phyloP scores from a whole-genome alignment of 1,284 basidiomycete species.

The Hymenochaete sp. region DNA sequence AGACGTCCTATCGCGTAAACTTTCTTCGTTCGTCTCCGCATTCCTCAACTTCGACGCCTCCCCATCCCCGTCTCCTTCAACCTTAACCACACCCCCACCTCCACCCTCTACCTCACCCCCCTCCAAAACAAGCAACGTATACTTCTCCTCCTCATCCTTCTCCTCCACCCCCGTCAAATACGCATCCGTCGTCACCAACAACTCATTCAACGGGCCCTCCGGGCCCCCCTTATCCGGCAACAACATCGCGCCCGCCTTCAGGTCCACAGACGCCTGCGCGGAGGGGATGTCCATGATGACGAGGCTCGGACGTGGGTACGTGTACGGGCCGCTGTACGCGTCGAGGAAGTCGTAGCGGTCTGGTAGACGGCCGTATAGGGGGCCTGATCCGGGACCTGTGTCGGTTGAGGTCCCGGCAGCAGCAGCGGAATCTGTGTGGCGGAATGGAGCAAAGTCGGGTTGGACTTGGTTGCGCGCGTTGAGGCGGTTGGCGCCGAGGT shows the following conservation, averaged over 20 bases:
- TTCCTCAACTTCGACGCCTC: no score
- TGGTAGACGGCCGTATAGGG: constrained; percentile 1
- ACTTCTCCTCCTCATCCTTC: constrained; percentile 1
- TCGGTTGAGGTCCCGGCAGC: background rate
- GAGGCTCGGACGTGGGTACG: constrained; percentile 2
- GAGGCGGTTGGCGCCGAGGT: constrained; percentile 16
- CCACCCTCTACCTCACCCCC: background rate
- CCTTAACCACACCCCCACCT: background rate
- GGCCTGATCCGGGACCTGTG: no score
- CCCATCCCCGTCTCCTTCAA: background rate
- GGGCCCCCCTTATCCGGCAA: constrained; percentile 11
- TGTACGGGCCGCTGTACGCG: background rate
- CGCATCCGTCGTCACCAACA: constrained; percentile 7
- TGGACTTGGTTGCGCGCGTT: constrained; percentile 10
- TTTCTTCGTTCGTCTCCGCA: no score
- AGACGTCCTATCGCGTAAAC: no score
- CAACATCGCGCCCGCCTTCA: constrained; percentile 8
- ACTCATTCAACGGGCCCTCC: constrained; percentile 8
- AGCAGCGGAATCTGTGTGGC: background rate
- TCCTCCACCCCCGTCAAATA: background rate
- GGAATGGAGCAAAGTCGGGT: background rate
- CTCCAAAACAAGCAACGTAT: constrained; percentile 1
- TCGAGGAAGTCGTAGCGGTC: constrained; percentile 16
- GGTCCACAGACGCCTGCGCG: constrained; percentile 1
- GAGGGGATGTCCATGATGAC: no score